A percentile compares a stretch with the other conserved stretches of the same genome.
These are phyloP conservation scores for Closterium sp. DNA, from an alignment of 139 green algal species.

Conservation along the genomic window DNA sequence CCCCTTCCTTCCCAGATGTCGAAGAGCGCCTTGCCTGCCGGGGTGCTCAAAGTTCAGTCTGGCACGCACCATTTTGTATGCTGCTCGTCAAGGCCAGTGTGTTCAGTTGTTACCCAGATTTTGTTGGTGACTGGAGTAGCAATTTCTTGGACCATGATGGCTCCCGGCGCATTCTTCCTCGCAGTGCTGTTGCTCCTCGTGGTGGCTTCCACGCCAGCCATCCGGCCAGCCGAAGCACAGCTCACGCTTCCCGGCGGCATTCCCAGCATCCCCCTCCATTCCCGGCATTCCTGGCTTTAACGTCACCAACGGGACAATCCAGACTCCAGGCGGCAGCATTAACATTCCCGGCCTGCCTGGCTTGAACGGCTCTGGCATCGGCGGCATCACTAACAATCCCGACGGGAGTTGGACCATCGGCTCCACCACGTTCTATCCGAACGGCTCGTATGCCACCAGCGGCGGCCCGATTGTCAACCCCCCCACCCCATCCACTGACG, in stretches of 20 bases:
- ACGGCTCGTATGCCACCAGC: not conserved
- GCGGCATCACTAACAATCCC: not conserved
- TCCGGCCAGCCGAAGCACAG: not conserved
- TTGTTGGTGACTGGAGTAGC: too few species aligned
- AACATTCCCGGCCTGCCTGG: too few species aligned
- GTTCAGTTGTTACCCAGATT: too few species aligned
- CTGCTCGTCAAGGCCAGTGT: too few species aligned
- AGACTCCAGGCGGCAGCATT: not conserved
- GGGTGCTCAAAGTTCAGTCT: too few species aligned
- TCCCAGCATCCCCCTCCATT: too few species aligned
- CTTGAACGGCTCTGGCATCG: not conserved
- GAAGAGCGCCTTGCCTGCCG: too few species aligned
- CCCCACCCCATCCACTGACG: not conserved
- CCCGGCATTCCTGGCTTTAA: not conserved
- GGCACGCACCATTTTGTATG: too few species aligned
- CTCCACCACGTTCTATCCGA: not conserved
- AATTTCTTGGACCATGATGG: too few species aligned
- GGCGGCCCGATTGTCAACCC: not conserved
- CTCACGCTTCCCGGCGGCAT: too few species aligned
- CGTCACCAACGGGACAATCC: not conserved
- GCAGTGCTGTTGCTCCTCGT: not conserved
- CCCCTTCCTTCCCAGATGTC: too few species aligned
- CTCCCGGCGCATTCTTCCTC: not conserved
- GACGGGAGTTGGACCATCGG: not conserved
- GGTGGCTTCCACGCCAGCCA: not conserved